Base-by-base conservation (phyloP, 345 rosid genomes). In the Euphorbia lathyris region DNA sequence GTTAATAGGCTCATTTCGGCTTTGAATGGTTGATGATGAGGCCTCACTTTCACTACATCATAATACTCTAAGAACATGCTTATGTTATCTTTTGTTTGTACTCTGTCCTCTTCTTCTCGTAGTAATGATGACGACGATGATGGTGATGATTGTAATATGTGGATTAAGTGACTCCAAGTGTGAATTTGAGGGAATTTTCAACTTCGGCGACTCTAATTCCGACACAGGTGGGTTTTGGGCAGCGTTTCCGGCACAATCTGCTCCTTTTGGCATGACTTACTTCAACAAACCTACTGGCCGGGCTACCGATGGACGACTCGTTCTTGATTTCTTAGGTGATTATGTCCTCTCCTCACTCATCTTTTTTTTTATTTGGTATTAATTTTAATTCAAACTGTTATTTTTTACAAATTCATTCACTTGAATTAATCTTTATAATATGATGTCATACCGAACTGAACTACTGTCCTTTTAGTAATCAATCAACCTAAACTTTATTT, bases 211-310 rank as follows among this genome's bases (percentile, higher is more conserved):
- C 69, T 93, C 97, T 2, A 90, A 93, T 57, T 81, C 96, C 3
- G 98, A 93, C 77, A 90, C 96, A 0, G 97, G 97, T 23, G 98
- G 98, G 17, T 93, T 90, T 64, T 88, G 92, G 83, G 97, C 97
- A 7, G 98, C 98, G 10, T 93, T 93, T 70, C 98, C 98, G 16
- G 81, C 89, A 13, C 90, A 93, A 51, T 72, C 83, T 1, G 86
- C 84, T 29, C 98, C 97, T 6, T 93, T 83, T 76, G 98, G 98
- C 56, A 81, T 85, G 83, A 93, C 96, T 51, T 86, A 83, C 81
- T 93, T 93, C 83, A 82, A 83, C 61, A 88, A 73, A 75, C 98
- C 93, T 2, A 72, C 83, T 4, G 96, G 97, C 51, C 91, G 98
- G 61, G 96, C 93, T 69, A 79, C 96, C 10, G 98, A 93, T 11